Evolutionary conservation across 2,329 filamentous ascomycete genomes (phyloP), one percentile per base, ranked within the genome.

Genomic region (Cercospora zeina): DNA sequence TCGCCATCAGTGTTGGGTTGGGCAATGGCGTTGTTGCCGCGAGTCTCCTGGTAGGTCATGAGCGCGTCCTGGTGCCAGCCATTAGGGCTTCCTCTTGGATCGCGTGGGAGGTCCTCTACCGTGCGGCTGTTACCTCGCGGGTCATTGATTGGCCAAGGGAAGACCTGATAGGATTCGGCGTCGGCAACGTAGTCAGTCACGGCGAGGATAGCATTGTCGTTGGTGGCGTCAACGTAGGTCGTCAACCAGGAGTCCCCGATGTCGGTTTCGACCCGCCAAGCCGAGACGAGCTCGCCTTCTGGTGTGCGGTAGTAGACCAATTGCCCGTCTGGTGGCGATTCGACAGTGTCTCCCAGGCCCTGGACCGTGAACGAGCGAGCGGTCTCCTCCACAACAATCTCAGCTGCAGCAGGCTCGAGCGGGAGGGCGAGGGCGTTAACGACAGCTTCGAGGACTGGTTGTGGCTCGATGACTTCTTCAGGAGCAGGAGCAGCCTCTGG

Each of bases 191-290:
- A 86, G 73, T 87, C 82, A 24, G 84, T 79, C 19, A 85, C 83
- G 56, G 80, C 82, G 54, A 82, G 76, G 8, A 87, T 69, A 51
- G 81, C 72, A 19, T 78, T 76, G 33, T 78, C 79, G 56, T 76
- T 77, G 4, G 73, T 71, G 4, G 82, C 82, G 56, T 86, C 81
- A 33, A 86, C 79, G 67, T 86, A 87, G 1, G 82, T 81, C 45
- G 85, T 72, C n/a, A 86, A 78, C 83, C 83, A 87, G 74, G 85
- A 83, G 63, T 81, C 78, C 8, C 77, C 62, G 42, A 85, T 72
- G 61, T 86, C 83, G 2, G 83, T 86, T 77, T 86, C 83, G 10
- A 87, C 76, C 69, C 83, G 77, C 84, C 84, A 87, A 0, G 81
- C 76, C 19, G 86, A 75, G 6, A 77, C 77, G 4, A 87, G 75